A percentile compares a stretch with the other conserved stretches of the same genome.
These are phyloP conservation scores for Kregervanrija pseudodelftensis DNA, from an alignment of 805 yeast species.

Conservation along the genomic window DNA sequence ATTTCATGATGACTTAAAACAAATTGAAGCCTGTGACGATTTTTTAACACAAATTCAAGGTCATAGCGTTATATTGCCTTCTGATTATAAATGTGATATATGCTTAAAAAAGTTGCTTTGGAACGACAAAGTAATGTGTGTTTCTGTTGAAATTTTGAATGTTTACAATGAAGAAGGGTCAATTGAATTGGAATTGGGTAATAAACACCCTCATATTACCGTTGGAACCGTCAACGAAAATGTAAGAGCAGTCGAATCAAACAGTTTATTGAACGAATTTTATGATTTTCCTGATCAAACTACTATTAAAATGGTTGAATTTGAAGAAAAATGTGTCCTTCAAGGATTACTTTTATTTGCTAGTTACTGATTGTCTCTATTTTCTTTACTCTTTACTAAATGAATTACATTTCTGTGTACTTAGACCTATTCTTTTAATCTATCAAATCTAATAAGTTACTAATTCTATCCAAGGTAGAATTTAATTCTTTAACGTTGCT, in stretches of 20 bases:
- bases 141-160: slow-evolving; percentile 35
- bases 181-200: slow-evolving; percentile 24
- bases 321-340: slow-evolving; percentile 7
- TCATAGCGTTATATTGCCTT: slow-evolving; percentile 10
- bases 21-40: slow-evolving; percentile 3
- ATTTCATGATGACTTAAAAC: slow-evolving; percentile 9
- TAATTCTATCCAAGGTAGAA: slow-evolving; percentile 8
- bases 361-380: slow-evolving; percentile 6
- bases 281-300: slow-evolving; percentile 14
- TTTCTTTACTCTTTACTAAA: neutral
- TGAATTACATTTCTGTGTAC: neutral
- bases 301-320: slow-evolving; percentile 7
- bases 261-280: slow-evolving; percentile 26
- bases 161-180: slow-evolving; percentile 5
- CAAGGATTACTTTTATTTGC: slow-evolving; percentile 17
- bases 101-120: slow-evolving; percentile 39
- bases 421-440: neutral
- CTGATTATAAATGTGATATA: slow-evolving; percentile 30
- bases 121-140: slow-evolving; percentile 45
- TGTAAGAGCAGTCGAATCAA: slow-evolving; percentile 46
- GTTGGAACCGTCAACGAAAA: slow-evolving; percentile 47
- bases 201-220: slow-evolving; percentile 61
- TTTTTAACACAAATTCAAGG: no score
- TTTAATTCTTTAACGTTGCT: neutral
- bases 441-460: slow-evolving; percentile 13